Evolutionary conservation across 345 rosid genomes (phyloP), one percentile per base, ranked within the genome.

Genomic region (Excoecaria agallocha): DNA sequence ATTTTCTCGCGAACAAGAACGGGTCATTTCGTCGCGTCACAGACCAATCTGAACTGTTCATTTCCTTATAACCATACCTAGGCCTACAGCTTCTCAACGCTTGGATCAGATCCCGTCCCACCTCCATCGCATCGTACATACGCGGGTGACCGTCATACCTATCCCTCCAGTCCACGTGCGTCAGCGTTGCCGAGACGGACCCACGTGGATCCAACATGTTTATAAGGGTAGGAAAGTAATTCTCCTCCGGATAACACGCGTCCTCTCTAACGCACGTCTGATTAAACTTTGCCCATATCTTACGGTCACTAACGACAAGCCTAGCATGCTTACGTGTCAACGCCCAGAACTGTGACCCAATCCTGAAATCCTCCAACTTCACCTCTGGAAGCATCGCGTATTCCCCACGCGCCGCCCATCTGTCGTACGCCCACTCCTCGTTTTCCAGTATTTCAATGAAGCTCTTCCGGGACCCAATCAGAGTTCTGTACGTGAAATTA

Each of bases 281-380:
- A 69, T 84, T 80, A 69, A 91, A 91, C 85, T 86, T 90, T 11
- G 70, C 72, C 97, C 95, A 93, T 0, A 91, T 79, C 66, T 37
- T 35, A 19, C 73, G 39, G 77, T 93, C 95, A n/a, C 82, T 66
- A 39, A 87, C 95, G 59, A 89, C 90, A 25, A 82, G 19, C 82
- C 85, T 83, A 60, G 97, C 95, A 66, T 93, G 98, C 72, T 71
- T 76, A 69, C 97, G 88, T 69, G 91, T 84, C 84, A 90, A 13
- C 2, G 71, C 86, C 98, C 98, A 91, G 38, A 91, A 91, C 89
- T 93, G 97, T 51, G 98, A 93, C 81, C 97, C 97, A 15, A 89
- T 89, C 67, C 95, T 76, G 35, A 93, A 93, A 25, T 90, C 92
- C 66, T 85, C 91, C 0, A 91, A 67, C 78, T 22, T 77, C 85